Conservation (phyloP, 164 flowering plant species). For the Warburgia ugandensis region DNA sequence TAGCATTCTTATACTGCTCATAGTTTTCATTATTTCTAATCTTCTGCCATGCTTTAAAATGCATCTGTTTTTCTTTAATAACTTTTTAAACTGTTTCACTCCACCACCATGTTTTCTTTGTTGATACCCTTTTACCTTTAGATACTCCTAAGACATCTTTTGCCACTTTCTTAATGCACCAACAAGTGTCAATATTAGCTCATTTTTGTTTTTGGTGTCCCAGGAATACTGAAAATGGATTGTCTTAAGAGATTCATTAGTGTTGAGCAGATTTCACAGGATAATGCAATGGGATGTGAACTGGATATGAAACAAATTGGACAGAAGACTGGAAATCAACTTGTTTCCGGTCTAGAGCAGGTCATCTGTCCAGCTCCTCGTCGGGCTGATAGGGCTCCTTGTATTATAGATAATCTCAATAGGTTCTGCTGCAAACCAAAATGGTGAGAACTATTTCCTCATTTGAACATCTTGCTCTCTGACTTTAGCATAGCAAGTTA, state of each 20-base stretch:
- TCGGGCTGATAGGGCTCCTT: neutral
- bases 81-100: no score
- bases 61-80: no score
- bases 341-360: neutral
- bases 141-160: no score
- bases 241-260: neutral
- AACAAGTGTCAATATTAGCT: neutral
- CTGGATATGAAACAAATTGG: neutral
- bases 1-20: no score
- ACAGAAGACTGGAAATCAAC: neutral
- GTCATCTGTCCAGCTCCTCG: conserved; percentile 3
- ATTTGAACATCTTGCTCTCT: no score
- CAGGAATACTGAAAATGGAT: conserved; percentile 1
- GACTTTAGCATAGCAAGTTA: no score
- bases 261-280: neutral
- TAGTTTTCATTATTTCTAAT: no score
- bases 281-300: neutral
- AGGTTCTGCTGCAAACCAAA: neutral
- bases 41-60: no score
- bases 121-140: no score
- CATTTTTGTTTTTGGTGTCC: neutral
- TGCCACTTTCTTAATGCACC: no score
- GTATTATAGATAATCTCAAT: neutral
- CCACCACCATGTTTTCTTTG: no score
- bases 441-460: no score